Base-by-base conservation (phyloP, 768 basidiomycete species). In the Kwoniella sp. region DNA sequence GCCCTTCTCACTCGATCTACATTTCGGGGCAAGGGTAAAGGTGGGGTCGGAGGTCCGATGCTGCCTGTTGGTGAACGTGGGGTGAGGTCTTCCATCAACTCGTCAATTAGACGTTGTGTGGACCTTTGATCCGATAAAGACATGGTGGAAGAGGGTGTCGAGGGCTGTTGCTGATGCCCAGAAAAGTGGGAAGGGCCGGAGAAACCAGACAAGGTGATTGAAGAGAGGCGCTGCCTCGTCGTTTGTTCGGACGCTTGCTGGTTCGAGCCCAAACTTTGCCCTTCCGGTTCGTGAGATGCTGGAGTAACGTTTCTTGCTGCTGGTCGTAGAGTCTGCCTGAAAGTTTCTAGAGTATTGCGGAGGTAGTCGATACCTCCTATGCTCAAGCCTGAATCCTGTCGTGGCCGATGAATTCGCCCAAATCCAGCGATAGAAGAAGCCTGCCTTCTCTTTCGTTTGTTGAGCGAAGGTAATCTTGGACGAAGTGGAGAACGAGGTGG, bases 51-150 rank as follows among this genome's bases (percentile, higher is more conserved):
- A 2, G 50, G 37, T 19, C 40, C 36, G 26, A 52, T 51, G n/a
- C 37, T 60, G 24, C 49, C 58, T 25, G 60, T 54, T 0, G 60
- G 40, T 10, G 60, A 54, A 19, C 57, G 57, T 33, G 57, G 57
- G 2, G 46, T 33, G 2, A 58, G 29, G 13, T 58, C 57, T 50
- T 58, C 57, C 57, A 58, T 58, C 9, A 58, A 58, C 25, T 50
- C 47, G 27, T 58, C 49, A 37, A 58, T 58, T 8, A 58, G 19
- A 17, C 57, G 26, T 24, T 58, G 57, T 5, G 57, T 50, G 7
- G 57, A 58, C 44, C 57, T 49, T 9, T 58, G 57, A 50, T 58
- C 57, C 5, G 57, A 58, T 25, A 58, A 37, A 5, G 57, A 58
- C 57, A 58, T 58, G 19, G 22, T 36, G 19, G 8, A 7, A n/a